These are phyloP conservation scores for Penicillium sp. DNA, from an alignment of 2,329 filamentous ascomycete species.

Conservation along the genomic window DNA sequence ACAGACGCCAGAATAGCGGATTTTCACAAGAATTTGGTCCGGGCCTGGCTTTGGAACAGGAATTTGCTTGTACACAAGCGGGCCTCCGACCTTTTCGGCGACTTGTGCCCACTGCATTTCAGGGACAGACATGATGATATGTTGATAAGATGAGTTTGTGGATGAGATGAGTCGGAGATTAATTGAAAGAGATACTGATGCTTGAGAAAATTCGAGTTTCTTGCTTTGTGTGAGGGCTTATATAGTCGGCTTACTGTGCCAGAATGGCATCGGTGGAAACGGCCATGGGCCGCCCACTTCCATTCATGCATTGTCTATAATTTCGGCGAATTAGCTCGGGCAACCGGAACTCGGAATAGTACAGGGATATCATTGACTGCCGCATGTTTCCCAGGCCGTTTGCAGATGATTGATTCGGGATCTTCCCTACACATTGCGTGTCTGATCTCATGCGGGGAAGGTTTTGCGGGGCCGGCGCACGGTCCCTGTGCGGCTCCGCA, in stretches of 20 bases:
- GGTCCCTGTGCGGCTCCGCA: constrained; percentile 19
- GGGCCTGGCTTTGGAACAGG: constrained; percentile 78
- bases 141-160: background rate
- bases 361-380: background rate
- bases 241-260: background rate
- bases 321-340: constrained; percentile 6
- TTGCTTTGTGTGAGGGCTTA: no score
- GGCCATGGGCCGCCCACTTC: background rate
- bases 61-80: constrained; percentile 62
- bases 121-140: constrained; percentile 59
- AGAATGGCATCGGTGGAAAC: background rate
- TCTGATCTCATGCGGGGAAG: constrained; percentile 13
- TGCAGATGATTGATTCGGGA: background rate
- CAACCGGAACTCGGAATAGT: constrained; percentile 1
- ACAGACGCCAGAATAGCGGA: constrained; percentile 89
- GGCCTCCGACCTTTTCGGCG: constrained; percentile 76
- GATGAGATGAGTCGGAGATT: background rate
- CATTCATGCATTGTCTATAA: background rate
- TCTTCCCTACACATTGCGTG: background rate
- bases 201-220: no score
- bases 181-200: background rate
- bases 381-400: background rate
- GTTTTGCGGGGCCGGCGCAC: constrained; percentile 12
- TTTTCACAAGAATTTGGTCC: constrained; percentile 87
- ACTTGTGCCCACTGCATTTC: constrained; percentile 91